phyloP scores from a whole-genome alignment of 768 basidiomycete genomes.

The Serendipita vermifera region DNA sequence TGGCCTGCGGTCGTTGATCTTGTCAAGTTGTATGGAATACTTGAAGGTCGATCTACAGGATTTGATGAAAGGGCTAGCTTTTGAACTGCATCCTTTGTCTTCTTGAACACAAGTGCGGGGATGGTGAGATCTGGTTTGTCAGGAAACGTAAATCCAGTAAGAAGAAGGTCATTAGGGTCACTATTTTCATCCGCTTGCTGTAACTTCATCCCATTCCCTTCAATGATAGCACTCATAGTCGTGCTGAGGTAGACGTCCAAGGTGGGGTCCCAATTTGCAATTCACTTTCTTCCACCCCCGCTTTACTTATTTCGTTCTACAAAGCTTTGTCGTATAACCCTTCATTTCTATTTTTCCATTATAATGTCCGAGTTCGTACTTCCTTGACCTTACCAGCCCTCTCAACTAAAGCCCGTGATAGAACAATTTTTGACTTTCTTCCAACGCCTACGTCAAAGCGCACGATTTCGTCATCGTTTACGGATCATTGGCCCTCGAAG shows the following conservation, averaged over 20 bases:
- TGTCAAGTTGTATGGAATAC: background rate
- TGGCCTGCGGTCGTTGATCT: background rate
- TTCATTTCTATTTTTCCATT: no score
- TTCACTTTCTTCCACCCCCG: background rate
- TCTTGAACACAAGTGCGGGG: background rate
- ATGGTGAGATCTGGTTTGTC: background rate
- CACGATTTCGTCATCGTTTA: no score
- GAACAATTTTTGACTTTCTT: no score
- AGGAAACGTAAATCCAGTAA: conserved; percentile 5
- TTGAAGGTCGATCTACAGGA: background rate
- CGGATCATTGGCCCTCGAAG: no score
- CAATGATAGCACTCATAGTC: background rate
- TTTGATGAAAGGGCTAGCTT: background rate
- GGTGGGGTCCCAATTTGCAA: background rate
- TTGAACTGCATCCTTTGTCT: background rate
- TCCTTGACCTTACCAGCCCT: no score
- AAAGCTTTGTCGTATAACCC: background rate
- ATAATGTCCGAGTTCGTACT: background rate
- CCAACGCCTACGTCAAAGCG: no score
- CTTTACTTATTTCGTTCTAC: background rate
- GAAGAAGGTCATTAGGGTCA: background rate
- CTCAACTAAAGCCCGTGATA: no score
- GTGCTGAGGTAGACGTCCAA: background rate
- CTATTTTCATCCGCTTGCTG: background rate
- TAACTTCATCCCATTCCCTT: background rate